Conservation (phyloP, 2,329 filamentous ascomycete genomes). For the Aspergillus melleus region DNA sequence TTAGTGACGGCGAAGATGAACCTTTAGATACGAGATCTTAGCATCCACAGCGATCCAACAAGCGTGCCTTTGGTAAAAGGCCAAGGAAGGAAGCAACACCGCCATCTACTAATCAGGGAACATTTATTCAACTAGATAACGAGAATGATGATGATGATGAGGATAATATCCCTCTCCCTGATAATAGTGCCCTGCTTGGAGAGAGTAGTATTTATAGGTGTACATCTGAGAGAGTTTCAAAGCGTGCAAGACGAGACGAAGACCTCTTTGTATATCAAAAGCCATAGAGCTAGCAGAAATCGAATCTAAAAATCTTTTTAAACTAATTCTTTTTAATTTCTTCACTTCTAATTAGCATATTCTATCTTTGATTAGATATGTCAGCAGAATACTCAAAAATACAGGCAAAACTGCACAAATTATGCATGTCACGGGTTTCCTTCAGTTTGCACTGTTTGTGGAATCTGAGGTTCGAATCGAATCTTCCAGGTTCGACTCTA, state of each 20-base stretch:
- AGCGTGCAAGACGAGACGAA: too few relatives aligned
- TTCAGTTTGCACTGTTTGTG: neutral
- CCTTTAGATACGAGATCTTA: neutral
- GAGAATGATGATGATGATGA: neutral
- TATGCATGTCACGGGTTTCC: neutral
- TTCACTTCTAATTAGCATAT: neutral
- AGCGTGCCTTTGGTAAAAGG: neutral
- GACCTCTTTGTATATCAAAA: too few relatives aligned
- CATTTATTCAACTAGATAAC: too few relatives aligned
- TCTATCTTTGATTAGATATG: neutral
- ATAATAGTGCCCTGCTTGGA: neutral
- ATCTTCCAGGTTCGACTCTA: too few relatives aligned
- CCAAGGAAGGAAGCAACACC: neutral
- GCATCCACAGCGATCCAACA: neutral
- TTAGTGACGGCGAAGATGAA: neutral
- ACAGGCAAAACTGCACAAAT: neutral
- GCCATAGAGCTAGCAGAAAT: too few relatives aligned
- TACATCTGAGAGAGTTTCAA: neutral
- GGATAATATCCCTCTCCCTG: constrained; percentile 1
- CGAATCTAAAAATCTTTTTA: neutral
- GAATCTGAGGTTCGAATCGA: too few relatives aligned
- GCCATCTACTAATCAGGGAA: neutral
- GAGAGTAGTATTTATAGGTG: constrained; percentile 1
- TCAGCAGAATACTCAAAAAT: neutral
- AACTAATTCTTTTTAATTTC: neutral